These are phyloP conservation scores for Ophiocordyceps camponoti-rufipedis DNA, from an alignment of 2,329 filamentous ascomycete genomes.

Conservation along the genomic window DNA sequence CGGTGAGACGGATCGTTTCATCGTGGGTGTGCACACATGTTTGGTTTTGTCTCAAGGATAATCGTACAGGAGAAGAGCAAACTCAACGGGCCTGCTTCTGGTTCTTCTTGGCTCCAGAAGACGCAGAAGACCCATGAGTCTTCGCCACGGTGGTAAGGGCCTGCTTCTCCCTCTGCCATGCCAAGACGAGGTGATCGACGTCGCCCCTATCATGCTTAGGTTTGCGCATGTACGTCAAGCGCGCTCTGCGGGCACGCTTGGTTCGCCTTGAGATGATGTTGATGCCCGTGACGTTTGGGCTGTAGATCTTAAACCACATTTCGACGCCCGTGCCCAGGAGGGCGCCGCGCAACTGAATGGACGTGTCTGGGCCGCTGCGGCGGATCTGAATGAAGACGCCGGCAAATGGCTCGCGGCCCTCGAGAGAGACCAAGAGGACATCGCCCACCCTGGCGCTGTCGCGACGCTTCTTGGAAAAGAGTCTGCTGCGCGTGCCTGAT, in stretches of 20 bases:
- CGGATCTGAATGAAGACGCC: slow-evolving; percentile 81
- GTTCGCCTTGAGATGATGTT: slow-evolving; percentile 78
- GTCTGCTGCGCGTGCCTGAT: slow-evolving; percentile 58
- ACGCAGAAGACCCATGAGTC: not conserved
- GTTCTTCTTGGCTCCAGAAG: slow-evolving; percentile 3
- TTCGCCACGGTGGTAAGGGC: slow-evolving; percentile 18
- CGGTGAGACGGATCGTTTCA: not conserved
- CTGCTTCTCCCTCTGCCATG: slow-evolving; percentile 27
- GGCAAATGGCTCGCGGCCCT: slow-evolving; percentile 67
- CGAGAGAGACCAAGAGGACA: slow-evolving; percentile 75
- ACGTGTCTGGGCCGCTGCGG: slow-evolving; percentile 73
- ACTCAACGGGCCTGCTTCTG: slow-evolving; percentile 2
- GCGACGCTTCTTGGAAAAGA: slow-evolving; percentile 62
- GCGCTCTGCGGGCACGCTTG: slow-evolving; percentile 72
- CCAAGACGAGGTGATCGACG: slow-evolving; percentile 58
- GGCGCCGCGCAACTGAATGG: slow-evolving; percentile 70
- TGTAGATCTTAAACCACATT: slow-evolving; percentile 96
- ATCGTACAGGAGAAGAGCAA: slow-evolving; percentile 11
- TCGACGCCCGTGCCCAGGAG: slow-evolving; percentile 78
- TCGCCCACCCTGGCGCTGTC: slow-evolving; percentile 75
- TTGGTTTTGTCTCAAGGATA: slow-evolving; percentile 1
- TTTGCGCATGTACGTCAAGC: slow-evolving; percentile 81
- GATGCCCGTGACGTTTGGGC: slow-evolving; percentile 72
- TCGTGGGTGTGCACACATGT: not conserved
- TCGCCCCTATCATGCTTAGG: slow-evolving; percentile 75